Evolutionary conservation across 176 grass and related monocot species (phyloP).

Genomic region (Melocanna baccifera): DNA sequence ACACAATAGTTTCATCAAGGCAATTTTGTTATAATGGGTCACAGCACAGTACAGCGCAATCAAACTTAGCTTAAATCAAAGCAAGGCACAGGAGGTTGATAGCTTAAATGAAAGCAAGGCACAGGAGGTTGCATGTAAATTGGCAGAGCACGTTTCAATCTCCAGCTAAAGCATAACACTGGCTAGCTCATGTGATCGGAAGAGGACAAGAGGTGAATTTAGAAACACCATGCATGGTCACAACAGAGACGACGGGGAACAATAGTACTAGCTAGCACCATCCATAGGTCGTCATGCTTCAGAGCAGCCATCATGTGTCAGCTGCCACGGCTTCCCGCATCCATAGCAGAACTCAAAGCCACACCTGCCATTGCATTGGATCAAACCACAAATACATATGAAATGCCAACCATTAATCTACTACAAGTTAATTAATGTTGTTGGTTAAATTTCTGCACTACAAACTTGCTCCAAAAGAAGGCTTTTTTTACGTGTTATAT

Average conservation of each 20-base stretch:
- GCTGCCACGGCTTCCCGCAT: slow-evolving; percentile 39
- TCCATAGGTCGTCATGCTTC: slow-evolving; percentile 10
- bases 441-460: too few relatives aligned
- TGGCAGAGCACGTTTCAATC: too few relatives aligned
- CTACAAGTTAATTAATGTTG: background rate
- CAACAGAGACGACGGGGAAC: background rate
- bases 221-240: background rate
- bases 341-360: slow-evolving; percentile 66
- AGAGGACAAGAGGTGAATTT: too few relatives aligned
- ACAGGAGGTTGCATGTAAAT: too few relatives aligned
- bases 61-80: background rate
- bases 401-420: too few relatives aligned
- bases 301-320: slow-evolving; percentile 33
- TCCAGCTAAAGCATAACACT: too few relatives aligned
- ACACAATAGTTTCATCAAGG: too few relatives aligned
- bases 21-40: background rate
- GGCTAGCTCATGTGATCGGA: background rate
- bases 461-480: too few relatives aligned
- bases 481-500: too few relatives aligned
- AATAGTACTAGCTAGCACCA: background rate
- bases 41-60: too few relatives aligned
- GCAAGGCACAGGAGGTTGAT: background rate
- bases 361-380: slow-evolving; percentile 38
- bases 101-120: too few relatives aligned
- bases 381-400: background rate